Evolutionary conservation across 192 early-diverging fungal species (phyloP), one percentile per base, ranked within the genome.

Genomic region (Ambispora gerdemannii): DNA sequence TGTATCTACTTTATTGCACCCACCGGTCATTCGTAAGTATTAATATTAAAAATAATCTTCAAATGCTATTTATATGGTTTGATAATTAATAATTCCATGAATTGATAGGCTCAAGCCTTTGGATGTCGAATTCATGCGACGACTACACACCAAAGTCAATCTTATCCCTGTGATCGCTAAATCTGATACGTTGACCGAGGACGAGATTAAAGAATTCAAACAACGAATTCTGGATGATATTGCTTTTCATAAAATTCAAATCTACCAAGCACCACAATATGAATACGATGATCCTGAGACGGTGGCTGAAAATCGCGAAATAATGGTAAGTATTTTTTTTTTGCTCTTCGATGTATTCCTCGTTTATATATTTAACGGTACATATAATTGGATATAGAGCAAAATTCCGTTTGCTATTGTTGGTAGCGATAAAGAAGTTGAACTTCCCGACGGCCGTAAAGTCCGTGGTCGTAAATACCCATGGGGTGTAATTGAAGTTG

Each of bases 1-100:
- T 93, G 94, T 61, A 82, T 99, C 68, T 99, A 94, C 81, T 99
- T 99, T 76, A 97, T 99, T 77, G 90, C 93, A 56, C 95, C 97
- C 51, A 96, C 95, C 8, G 97, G 95, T 17, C 97, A 99, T 77
- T 86, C 84, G 78, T 89, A 83, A 77, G 81, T 77, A 32, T 64
- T 50, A n/a, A 35, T 53, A 20, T 25, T 20, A 4, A 78, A 38
- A 61, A 65, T 33, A 67, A 20, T 53, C 24, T 30, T 34, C 56
- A 56, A 20, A 31, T 56, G 59, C 27, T 34, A 65, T 56, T 49
- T 50, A 8, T 33, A 3, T 17, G 28, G 27, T 53, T 33, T 63
- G 22, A 71, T 36, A 2, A 38, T 49, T 19, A 25, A 35, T 65
- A 8, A 52, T 64, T 36, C 47, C 34, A 56, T 67, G 25, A 13